Conservation (phyloP, 2,329 filamentous ascomycete species). For the Aspergillus persii region DNA sequence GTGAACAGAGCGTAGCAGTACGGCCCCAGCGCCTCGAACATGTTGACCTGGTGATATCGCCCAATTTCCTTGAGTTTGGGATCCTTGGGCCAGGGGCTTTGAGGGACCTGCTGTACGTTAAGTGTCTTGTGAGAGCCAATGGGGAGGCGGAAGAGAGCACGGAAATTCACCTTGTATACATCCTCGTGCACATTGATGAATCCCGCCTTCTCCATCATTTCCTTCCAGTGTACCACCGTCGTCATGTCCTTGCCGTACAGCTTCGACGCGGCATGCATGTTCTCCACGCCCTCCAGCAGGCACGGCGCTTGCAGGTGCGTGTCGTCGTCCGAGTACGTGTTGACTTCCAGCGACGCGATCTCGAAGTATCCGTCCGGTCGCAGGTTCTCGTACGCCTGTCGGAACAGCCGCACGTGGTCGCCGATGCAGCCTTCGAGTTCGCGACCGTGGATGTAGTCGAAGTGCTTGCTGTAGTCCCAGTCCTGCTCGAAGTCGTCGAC, state of each 20-base stretch:
- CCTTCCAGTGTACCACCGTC: conserved; percentile 36
- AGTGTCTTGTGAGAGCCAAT: neutral
- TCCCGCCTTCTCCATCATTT: conserved; percentile 50
- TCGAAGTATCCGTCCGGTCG: conserved; percentile 30
- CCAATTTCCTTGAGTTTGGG: conserved; percentile 54
- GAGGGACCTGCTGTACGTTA: conserved; percentile 42
- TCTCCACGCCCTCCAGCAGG: conserved; percentile 23
- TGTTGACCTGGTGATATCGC: conserved; percentile 34
- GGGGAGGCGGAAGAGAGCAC: no score
- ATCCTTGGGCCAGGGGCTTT: conserved; percentile 53
- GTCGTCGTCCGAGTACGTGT: conserved; percentile 70
- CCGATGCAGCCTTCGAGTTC: conserved; percentile 31
- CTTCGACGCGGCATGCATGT: conserved; percentile 30
- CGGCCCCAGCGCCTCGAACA: conserved; percentile 35
- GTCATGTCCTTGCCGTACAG: conserved; percentile 35
- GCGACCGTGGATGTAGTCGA: conserved; percentile 34
- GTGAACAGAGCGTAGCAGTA: conserved; percentile 41
- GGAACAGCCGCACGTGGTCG: conserved; percentile 27
- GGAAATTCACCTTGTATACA: conserved; percentile 38
- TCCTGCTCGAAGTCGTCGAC: conserved; percentile 32
- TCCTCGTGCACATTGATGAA: conserved; percentile 54
- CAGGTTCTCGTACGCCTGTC: conserved; percentile 23
- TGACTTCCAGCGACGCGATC: conserved; percentile 73
- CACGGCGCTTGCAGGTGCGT: conserved; percentile 27
- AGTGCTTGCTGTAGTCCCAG: conserved; percentile 29